These are phyloP conservation scores for Colletotrichum lini DNA, from an alignment of 2,329 filamentous ascomycete genomes.

Conservation along the genomic window DNA sequence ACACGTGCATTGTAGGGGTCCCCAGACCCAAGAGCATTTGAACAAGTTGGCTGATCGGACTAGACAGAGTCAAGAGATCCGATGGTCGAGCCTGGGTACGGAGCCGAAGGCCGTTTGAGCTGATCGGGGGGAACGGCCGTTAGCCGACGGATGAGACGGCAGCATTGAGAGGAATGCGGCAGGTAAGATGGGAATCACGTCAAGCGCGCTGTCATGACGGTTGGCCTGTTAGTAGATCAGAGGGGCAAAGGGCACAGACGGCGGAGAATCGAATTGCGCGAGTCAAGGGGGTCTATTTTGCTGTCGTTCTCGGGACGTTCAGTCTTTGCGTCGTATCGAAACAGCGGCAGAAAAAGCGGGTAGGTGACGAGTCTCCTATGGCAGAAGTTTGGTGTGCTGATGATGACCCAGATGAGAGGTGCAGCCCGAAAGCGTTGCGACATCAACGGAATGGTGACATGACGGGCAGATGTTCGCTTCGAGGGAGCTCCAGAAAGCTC, in stretches of 20 bases:
- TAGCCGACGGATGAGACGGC: conserved; percentile 30
- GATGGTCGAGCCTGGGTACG: conserved; percentile 14
- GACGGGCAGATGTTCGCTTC: background rate
- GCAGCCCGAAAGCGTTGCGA: conserved; percentile 15
- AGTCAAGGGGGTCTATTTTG: conserved; percentile 19
- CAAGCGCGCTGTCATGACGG: conserved; percentile 20
- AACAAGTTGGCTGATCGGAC: conserved; percentile 23
- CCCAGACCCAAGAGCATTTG: background rate
- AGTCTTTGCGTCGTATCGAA: conserved; percentile 22
- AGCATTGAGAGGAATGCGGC: conserved; percentile 28
- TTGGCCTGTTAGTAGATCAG: conserved; percentile 18
- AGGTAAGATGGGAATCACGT: conserved; percentile 32
- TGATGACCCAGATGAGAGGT: background rate
- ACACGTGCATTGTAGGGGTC: conserved; percentile 1
- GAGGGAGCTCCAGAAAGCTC: conserved; percentile 40
- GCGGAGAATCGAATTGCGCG: conserved; percentile 25
- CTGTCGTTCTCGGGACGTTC: background rate
- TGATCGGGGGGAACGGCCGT: conserved; percentile 8
- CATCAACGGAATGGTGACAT: conserved; percentile 4
- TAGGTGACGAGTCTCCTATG: background rate
- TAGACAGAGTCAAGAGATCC: conserved; percentile 25
- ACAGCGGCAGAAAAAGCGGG: background rate
- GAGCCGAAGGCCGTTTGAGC: conserved; percentile 14
- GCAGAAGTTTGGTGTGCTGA: background rate
- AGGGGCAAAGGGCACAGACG: conserved; percentile 18